These are phyloP conservation scores for Aspergillus chevalieri DNA, from an alignment of 2,329 filamentous ascomycete genomes.

Conservation along the genomic window DNA sequence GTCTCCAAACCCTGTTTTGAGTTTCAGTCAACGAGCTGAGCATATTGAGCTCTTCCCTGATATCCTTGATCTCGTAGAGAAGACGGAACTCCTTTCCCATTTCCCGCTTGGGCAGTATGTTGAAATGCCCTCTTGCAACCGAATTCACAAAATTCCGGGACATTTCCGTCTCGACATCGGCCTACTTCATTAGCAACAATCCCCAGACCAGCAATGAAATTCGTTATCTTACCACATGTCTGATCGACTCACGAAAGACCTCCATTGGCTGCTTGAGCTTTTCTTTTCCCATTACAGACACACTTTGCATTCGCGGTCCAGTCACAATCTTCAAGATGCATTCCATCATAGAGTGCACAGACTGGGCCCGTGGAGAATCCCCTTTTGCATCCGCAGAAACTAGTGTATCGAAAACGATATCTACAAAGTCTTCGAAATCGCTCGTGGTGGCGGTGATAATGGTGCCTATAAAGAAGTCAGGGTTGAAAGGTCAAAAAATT, in stretches of 20 bases:
- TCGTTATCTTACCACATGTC: conserved; percentile 3
- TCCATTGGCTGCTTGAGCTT: conserved; percentile 6
- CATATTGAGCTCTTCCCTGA: conserved; percentile 18
- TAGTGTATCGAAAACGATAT: conserved; percentile 2
- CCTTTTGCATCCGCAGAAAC: conserved; percentile 1
- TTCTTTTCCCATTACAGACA: background rate
- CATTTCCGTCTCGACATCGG: conserved; percentile 2
- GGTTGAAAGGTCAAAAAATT: background rate
- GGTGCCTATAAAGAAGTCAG: conserved; percentile 2
- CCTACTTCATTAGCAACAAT: background rate
- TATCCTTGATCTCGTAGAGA: conserved; percentile 18
- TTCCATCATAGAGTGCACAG: conserved; percentile 2
- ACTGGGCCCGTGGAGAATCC: background rate
- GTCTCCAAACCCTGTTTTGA: conserved; percentile 11
- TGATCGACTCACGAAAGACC: conserved; percentile 8
- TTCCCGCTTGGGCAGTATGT: conserved; percentile 2
- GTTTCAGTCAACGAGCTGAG: conserved; percentile 11
- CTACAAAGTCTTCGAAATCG: conserved; percentile 2
- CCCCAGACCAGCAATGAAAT: background rate
- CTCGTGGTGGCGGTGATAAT: conserved; percentile 10
- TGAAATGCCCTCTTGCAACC: background rate
- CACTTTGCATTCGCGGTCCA: conserved; percentile 2
- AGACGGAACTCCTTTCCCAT: conserved; percentile 7
- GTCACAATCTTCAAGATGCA: conserved; percentile 6
- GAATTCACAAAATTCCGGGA: conserved; percentile 1